phyloP scores from a whole-genome alignment of 192 early-diverging fungal genomes.

The Linnemannia elongata region DNA sequence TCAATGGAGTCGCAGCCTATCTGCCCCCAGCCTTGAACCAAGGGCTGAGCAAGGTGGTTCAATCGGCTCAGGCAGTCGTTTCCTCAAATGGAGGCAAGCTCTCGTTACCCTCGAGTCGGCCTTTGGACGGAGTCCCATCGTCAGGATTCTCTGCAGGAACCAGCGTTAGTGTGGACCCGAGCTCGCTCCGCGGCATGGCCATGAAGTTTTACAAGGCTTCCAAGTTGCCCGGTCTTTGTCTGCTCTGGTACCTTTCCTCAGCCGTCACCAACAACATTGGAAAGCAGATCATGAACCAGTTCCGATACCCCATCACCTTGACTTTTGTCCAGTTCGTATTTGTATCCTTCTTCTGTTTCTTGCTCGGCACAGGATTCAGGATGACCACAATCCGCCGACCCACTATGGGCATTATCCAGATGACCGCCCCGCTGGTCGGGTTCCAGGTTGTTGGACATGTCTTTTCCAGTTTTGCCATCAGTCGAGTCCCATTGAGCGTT shows the following conservation, averaged over 20 bases:
- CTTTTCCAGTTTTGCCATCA: conserved; percentile 83
- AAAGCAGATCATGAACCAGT: conserved; percentile 84
- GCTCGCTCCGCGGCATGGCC: conserved; percentile 21
- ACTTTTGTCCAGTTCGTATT: conserved; percentile 89
- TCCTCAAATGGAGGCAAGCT: conserved; percentile 23
- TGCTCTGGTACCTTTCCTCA: conserved; percentile 86
- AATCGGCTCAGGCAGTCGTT: conserved; percentile 25
- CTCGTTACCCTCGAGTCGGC: conserved; percentile 34
- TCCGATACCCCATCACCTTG: conserved; percentile 85
- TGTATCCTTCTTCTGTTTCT: conserved; percentile 74
- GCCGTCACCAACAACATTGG: conserved; percentile 88
- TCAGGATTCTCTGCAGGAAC: neutral
- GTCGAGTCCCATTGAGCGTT: conserved; percentile 83
- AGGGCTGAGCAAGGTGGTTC: conserved; percentile 36
- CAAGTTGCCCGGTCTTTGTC: conserved; percentile 75
- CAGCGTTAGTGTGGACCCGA: conserved; percentile 4
- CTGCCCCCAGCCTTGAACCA: conserved; percentile 46
- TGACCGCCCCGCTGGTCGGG: conserved; percentile 77
- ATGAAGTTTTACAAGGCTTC: conserved; percentile 58
- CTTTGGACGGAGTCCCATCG: conserved; percentile 14
- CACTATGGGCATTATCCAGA: conserved; percentile 65
- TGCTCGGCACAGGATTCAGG: conserved; percentile 48
- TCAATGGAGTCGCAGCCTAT: conserved; percentile 31
- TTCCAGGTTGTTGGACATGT: conserved; percentile 92
- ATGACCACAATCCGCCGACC: conserved; percentile 69